Conservation (phyloP, 148 eudicot genomes). For the Talinum fruticosum region DNA sequence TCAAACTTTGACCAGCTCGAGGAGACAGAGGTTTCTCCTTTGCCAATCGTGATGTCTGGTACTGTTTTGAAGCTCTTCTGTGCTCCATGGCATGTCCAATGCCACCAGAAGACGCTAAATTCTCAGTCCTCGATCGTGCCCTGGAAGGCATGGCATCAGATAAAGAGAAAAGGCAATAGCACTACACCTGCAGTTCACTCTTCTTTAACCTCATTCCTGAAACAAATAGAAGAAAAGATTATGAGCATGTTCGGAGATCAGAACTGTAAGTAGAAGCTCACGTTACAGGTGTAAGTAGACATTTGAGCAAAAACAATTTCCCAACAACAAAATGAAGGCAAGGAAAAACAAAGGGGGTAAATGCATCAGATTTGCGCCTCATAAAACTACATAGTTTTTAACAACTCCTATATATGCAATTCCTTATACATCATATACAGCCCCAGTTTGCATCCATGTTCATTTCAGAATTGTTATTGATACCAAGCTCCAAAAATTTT, state of each 20-base stretch:
- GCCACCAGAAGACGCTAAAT: constrained; percentile 24
- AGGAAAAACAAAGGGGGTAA: not conserved
- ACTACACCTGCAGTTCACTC: constrained; percentile 1
- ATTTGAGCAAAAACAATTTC: not conserved
- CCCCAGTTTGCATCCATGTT: not conserved
- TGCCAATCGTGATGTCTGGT: constrained; percentile 35
- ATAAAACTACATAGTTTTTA: not conserved
- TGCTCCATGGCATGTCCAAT: constrained; percentile 30
- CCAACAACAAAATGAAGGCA: not conserved
- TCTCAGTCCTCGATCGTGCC: constrained; percentile 24
- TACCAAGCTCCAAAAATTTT: not conserved
- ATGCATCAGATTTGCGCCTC: not conserved
- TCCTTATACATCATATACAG: not conserved
- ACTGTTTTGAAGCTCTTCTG: constrained; percentile 35
- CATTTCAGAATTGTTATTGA: not conserved
- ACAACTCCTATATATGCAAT: not conserved
- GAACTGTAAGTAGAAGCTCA: not conserved
- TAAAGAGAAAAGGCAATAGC: constrained; percentile 15
- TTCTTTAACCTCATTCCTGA: constrained; percentile 26
- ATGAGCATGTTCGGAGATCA: not conserved
- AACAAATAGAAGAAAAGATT: not conserved
- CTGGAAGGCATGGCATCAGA: constrained; percentile 29
- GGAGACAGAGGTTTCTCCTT: constrained; percentile 39
- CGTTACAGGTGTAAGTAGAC: not conserved
- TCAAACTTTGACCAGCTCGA: constrained; percentile 28